These are phyloP conservation scores for Physcomitrellopsis africana DNA, from an alignment of 225 moss, liverwort and hornwort genomes.

Conservation along the genomic window DNA sequence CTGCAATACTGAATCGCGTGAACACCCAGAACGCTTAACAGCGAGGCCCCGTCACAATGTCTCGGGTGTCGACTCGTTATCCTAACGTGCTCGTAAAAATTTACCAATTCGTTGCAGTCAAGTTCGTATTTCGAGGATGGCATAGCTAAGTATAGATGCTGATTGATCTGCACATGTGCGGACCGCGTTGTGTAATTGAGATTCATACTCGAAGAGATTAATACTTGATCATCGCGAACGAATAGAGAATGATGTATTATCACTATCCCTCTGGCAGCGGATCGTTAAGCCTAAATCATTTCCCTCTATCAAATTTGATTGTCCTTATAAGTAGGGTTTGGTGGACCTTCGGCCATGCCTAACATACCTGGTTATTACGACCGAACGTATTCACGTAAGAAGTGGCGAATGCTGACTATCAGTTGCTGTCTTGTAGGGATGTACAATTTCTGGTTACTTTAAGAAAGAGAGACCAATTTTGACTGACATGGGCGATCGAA, in stretches of 20 bases:
- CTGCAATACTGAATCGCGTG: background rate
- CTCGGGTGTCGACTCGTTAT: background rate
- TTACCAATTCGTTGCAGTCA: background rate
- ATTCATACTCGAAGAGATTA: background rate
- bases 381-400: background rate
- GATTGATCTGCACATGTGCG: background rate
- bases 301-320: background rate
- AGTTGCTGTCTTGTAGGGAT: background rate
- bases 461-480: background rate
- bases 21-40: background rate
- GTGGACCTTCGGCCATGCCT: background rate
- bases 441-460: background rate
- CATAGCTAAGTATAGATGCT: background rate
- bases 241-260: background rate
- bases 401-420: background rate
- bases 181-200: background rate
- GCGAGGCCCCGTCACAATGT: background rate
- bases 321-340: slow-evolving; percentile 15
- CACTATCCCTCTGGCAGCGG: background rate
- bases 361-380: background rate
- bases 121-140: background rate
- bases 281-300: background rate
- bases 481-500: background rate
- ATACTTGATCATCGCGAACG: background rate
- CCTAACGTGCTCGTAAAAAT: background rate